Evolutionary conservation across 176 grass and related monocot species (phyloP), one percentile per base, ranked within the genome.

Genomic region (Cocos nucifera): DNA sequence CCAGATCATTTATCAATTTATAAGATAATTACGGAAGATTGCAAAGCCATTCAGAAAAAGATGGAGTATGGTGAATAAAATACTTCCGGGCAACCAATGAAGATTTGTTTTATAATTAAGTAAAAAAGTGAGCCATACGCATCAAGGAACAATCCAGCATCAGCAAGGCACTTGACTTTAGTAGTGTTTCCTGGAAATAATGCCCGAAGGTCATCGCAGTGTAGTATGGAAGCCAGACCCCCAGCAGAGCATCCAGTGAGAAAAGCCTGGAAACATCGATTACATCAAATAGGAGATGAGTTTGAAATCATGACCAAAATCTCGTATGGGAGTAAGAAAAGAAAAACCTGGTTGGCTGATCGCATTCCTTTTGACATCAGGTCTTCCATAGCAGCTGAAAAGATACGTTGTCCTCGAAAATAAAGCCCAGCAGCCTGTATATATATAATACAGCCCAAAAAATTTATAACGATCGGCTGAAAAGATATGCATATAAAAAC

Each of bases 401-500:
- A 96, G 32, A 96, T 88, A 30, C 92, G 72, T 77, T 96, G 83
- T 3, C 92, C 92, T 20, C 92, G 73, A 66, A 96, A 96, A 22
- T 85, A 85, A 1, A 96, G 70, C 25, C 59, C 62, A 0, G 65
- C 28, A 26, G 15, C 54, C 89, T 95, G n/a, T 51, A 12, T 39
- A 39, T 12, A n/a, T n/a, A n/a, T n/a, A n/a, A n/a, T n/a, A 30
- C 5, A 30, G 5, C 28, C 28, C 28, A 6, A 30, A 30, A 5
- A 30, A 30, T 6, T 30, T 30, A 30, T 6, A 30, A 30, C 5
- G 4, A 30, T 30, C 28, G 0, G 28, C 23, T 23, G 23, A 23
- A 23, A 23, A 23, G 23, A 25, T 25, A 3, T 9, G 8, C 32
- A 7, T 35, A 1, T 9, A 9, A 9, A 35, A 8, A 3, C 23